These are phyloP conservation scores for Blakeslea trispora DNA, from an alignment of 371 early-diverging fungal species.

Conservation along the genomic window DNA sequence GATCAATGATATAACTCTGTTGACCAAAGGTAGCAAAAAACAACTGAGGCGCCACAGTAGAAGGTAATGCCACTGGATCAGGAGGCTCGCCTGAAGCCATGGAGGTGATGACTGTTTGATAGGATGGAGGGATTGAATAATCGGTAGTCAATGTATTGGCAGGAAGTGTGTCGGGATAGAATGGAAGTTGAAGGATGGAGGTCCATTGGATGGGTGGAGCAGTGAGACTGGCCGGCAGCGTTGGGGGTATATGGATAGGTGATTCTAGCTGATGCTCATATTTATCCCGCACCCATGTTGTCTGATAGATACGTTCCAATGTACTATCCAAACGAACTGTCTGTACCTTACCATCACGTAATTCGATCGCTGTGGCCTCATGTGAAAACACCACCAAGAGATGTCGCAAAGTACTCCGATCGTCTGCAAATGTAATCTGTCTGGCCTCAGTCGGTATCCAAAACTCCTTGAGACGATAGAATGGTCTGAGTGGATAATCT, in stretches of 20 bases:
- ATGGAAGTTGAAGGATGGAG: conserved; percentile 45
- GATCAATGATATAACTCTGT: conserved; percentile 49
- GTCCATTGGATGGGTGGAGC: conserved; percentile 43
- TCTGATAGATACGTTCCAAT: conserved; percentile 30
- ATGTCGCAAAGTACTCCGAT: conserved; percentile 38
- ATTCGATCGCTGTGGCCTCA: conserved; percentile 45
- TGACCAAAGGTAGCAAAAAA: conserved; percentile 46
- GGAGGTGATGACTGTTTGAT: conserved; percentile 38
- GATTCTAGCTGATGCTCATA: conserved; percentile 25
- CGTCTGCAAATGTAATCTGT: conserved; percentile 47
- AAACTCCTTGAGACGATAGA: conserved; percentile 38
- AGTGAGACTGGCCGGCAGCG: conserved; percentile 23
- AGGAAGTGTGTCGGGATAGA: conserved; percentile 44
- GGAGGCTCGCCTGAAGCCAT: conserved; percentile 24
- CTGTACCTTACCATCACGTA: conserved; percentile 40
- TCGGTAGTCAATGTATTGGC: conserved; percentile 38
- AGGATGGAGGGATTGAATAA: conserved; percentile 46
- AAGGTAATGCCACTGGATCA: conserved; percentile 46
- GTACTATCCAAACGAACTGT: conserved; percentile 35
- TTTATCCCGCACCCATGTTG: conserved; percentile 27
- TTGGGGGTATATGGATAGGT: not conserved
- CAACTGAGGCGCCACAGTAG: conserved; percentile 40
- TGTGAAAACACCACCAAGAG: conserved; percentile 38
- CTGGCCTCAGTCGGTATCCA: conserved; percentile 49
- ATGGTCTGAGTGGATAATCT: conserved; percentile 24